Evolutionary conservation across 2,329 filamentous ascomycete species (phyloP).

Genomic region (Calonectria crousiana): DNA sequence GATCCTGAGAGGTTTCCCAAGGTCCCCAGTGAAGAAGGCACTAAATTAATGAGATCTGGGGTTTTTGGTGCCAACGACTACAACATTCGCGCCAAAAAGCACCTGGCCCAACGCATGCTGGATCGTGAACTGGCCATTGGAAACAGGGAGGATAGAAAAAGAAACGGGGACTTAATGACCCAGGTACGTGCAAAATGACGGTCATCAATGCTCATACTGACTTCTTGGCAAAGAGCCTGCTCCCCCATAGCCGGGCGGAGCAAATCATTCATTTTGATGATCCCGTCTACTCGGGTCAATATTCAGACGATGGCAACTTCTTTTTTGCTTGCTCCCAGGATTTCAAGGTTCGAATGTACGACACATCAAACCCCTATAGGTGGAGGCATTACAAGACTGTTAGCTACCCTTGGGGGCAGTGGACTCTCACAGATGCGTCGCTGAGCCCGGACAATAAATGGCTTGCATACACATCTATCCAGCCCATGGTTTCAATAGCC

Average conservation of each 20-base stretch:
- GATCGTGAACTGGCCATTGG: conserved; percentile 85
- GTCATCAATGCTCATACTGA: conserved; percentile 19
- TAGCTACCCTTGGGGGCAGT: conserved; percentile 86
- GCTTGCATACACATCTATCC: conserved; percentile 91
- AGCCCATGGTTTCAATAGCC: conserved; percentile 85
- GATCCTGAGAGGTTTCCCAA: conserved; percentile 79
- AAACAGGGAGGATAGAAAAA: conserved; percentile 67
- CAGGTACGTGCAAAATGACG: conserved; percentile 64
- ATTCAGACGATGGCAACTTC: conserved; percentile 97
- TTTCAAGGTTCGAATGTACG: conserved; percentile 96
- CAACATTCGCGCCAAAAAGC: conserved; percentile 65
- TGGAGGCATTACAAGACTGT: conserved; percentile 98
- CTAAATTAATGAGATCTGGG: conserved; percentile 84
- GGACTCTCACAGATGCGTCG: conserved; percentile 96
- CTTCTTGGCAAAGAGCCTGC: conserved; percentile 67
- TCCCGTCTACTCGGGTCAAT: conserved; percentile 94
- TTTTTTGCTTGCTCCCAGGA: conserved; percentile 95
- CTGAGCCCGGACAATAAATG: conserved; percentile 92
- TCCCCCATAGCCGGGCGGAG: conserved; percentile 83
- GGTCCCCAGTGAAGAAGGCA: conserved; percentile 83
- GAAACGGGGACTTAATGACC: conserved; percentile 74
- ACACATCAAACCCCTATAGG: conserved; percentile 93
- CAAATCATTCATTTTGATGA: conserved; percentile 89
- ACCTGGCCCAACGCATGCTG: conserved; percentile 78
- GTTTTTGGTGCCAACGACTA: conserved; percentile 79